Evolutionary conservation across 495 filamentous ascomycete species (phyloP), one percentile per base, ranked within the genome.

Genomic region (Astrothelium subdiscretum): DNA sequence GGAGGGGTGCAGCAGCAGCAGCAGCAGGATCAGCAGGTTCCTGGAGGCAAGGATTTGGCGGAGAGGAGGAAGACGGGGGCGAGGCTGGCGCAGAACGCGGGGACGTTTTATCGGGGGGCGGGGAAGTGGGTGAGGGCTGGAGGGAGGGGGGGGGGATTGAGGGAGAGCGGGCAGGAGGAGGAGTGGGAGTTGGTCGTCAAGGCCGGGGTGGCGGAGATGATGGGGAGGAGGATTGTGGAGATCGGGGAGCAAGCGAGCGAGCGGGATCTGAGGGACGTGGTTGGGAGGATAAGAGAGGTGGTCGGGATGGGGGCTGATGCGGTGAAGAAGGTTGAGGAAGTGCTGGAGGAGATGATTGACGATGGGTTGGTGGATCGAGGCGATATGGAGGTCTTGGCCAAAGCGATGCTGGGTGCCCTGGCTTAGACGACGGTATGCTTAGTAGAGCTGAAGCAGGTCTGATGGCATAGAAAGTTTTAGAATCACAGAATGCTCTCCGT

Each of bases 51-150:
- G n/a, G n/a, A n/a, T n/a, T n/a, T n/a, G 26, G 48, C 48, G 48
- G 8, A 13, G 26, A 60, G 27, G 5, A 62, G 5, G 2, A 62
- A 15, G 62, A 61, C 2, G 32, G 65, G 59, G n/a, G 59, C 5
- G 24, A 69, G 58, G 24, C 62, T 70, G 8, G 43, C 59, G 1
- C 48, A 60, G 31, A 70, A 70, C 38, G 68, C 68, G 18, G 60
- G 61, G 40, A 64, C 57, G 15, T 70, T 64, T 43, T 70, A 67
- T 57, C 63, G 59, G n/a, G 64, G 68, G 32, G 66, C 66, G 15
- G 48, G 44, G 5, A 59, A 59, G 52, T 40, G 61, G 42, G 63
- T 62, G 29, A 27, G 35, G 40, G 24, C 32, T 29, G 57, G 51
- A 22, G 65, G 63, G 18, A 62, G 64, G 44, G 32, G 51, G 38